phyloP scores from a whole-genome alignment of 495 filamentous ascomycete species.

The Aspergillus cristatus region DNA sequence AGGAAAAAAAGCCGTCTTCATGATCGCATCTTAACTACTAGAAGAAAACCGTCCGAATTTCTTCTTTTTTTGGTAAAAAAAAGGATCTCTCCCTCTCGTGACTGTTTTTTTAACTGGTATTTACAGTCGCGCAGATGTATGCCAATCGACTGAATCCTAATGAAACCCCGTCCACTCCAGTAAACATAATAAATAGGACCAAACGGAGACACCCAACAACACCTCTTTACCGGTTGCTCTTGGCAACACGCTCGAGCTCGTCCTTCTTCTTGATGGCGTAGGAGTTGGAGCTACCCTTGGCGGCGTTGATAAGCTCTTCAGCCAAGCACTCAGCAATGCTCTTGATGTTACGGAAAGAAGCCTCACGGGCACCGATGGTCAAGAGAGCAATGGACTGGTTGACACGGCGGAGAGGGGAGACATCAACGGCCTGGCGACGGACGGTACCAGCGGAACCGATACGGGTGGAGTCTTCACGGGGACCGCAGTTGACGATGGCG shows the following conservation, averaged over 20 bases:
- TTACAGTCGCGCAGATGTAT: slow-evolving; percentile 40
- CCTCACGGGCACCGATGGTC: slow-evolving; percentile 95
- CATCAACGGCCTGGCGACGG: slow-evolving; percentile 99
- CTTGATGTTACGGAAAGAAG: slow-evolving; percentile 98
- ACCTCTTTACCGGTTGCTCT: slow-evolving; percentile 89
- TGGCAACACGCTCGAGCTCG: slow-evolving; percentile 99
- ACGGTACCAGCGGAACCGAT: slow-evolving; percentile 99
- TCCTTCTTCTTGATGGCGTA: slow-evolving; percentile 99
- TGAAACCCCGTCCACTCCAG: slow-evolving; percentile 41
- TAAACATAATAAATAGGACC: slow-evolving; percentile 35
- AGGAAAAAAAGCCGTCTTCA: slow-evolving; percentile 20
- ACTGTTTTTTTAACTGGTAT: slow-evolving; percentile 30
- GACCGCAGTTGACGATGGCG: slow-evolving; percentile 99
- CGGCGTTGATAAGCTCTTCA: slow-evolving; percentile 99
- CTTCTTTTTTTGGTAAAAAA: slow-evolving; percentile 15
- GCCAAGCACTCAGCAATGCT: slow-evolving; percentile 95
- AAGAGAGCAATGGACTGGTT: slow-evolving; percentile 98
- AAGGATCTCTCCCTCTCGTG: slow-evolving; percentile 29
- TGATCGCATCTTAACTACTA: slow-evolving; percentile 41
- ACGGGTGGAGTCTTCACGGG: slow-evolving; percentile 98
- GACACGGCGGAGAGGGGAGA: slow-evolving; percentile 96
- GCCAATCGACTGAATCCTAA: slow-evolving; percentile 40
- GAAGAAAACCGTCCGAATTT: slow-evolving; percentile 37
- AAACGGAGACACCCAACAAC: slow-evolving; percentile 39
- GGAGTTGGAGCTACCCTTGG: slow-evolving; percentile 99